Conservation (phyloP, 148 eudicot genomes). For the Fallopia convolvulus region DNA sequence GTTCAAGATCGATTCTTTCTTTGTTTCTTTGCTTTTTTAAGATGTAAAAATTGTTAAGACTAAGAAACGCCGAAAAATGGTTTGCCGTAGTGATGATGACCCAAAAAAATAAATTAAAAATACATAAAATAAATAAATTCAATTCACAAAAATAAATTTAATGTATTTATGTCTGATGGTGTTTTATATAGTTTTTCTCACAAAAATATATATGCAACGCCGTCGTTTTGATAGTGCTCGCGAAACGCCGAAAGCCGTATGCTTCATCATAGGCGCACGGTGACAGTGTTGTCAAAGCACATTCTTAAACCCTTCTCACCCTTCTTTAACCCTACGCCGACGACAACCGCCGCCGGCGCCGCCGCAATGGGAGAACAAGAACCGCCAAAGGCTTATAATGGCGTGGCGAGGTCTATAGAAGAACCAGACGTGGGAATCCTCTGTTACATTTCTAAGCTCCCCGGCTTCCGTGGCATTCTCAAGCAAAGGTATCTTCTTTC, state of each 20-base stretch:
- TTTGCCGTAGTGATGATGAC: too few species aligned
- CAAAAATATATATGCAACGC: conserved; percentile 1
- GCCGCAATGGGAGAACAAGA: conserved; percentile 1
- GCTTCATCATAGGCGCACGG: conserved; percentile 21
- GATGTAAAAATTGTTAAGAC: not conserved
- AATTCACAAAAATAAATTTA: too few species aligned
- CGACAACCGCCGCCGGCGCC: conserved; percentile 15
- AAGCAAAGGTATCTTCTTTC: conserved; percentile 58
- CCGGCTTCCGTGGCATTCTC: conserved; percentile 87
- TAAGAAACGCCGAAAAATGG: too few species aligned
- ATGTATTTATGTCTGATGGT: not conserved
- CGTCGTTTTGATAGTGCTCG: conserved; percentile 5
- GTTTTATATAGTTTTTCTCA: not conserved
- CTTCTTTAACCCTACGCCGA: not conserved
- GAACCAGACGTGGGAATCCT: conserved; percentile 79
- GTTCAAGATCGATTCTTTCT: not conserved
- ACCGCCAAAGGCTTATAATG: conserved; percentile 13
- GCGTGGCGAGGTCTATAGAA: conserved; percentile 33
- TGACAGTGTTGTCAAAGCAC: conserved; percentile 10
- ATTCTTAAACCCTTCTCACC: conserved; percentile 32
- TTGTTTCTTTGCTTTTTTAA: not conserved
- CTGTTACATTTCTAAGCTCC: conserved; percentile 75
- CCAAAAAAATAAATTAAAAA: too few species aligned
- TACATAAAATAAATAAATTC: too few species aligned
- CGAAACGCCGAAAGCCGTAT: not conserved